A percentile compares a stretch with the other conserved stretches of the same genome.
These are phyloP conservation scores for Grosmannia huntii DNA, from an alignment of 2,329 filamentous ascomycete genomes.

Conservation along the genomic window DNA sequence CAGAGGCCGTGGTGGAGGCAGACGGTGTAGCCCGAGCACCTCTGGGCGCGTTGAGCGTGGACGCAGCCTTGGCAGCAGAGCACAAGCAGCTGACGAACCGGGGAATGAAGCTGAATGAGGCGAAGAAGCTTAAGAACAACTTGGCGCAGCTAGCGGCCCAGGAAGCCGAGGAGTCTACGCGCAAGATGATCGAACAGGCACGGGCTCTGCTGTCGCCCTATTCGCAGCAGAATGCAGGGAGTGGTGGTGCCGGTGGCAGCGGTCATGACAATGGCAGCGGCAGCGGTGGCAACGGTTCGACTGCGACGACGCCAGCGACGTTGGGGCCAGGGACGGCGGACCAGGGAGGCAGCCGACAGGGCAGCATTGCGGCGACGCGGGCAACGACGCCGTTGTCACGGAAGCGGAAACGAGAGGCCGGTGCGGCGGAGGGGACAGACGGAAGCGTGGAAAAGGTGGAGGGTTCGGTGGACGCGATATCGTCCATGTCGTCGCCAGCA, in stretches of 20 bases:
- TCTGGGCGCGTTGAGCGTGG: conserved; percentile 46
- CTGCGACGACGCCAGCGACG: too few relatives aligned
- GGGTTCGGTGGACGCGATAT: background rate
- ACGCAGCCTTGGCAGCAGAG: conserved; percentile 39
- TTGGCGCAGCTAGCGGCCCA: conserved; percentile 48
- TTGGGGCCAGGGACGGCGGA: background rate
- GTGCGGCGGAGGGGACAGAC: conserved; percentile 14
- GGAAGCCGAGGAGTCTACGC: conserved; percentile 34
- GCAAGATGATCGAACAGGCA: conserved; percentile 19
- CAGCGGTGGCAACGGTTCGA: too few relatives aligned
- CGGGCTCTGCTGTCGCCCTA: conserved; percentile 16
- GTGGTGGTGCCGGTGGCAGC: background rate
- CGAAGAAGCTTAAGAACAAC: conserved; percentile 59
- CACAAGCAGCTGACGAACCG: conserved; percentile 56
- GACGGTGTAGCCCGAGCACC: conserved; percentile 40
- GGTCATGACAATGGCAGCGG: background rate
- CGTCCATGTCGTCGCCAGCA: background rate
- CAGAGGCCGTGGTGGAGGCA: conserved; percentile 30
- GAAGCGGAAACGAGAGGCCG: conserved; percentile 23
- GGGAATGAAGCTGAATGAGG: conserved; percentile 67
- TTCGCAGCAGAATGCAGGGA: conserved; percentile 3
- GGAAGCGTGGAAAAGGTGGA: conserved; percentile 10
- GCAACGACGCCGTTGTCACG: conserved; percentile 2
- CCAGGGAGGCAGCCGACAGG: background rate
- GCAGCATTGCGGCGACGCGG: background rate